Conservation (phyloP, 257 asterid species). For the Lavandula angustifolia region DNA sequence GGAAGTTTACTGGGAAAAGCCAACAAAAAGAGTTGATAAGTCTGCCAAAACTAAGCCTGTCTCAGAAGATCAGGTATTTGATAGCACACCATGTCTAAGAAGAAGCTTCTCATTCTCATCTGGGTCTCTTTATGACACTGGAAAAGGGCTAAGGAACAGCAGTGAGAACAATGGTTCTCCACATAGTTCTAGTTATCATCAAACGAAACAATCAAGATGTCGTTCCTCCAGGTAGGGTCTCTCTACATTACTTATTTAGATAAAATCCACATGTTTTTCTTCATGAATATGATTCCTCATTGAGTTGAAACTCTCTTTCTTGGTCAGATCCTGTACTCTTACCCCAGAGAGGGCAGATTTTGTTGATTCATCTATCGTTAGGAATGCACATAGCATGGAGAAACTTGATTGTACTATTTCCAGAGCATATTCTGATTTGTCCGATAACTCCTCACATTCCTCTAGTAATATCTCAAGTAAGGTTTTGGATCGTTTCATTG, state of each 20-base stretch:
- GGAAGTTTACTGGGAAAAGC: constrained; percentile 59
- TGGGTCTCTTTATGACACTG: constrained; percentile 58
- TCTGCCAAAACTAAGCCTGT: constrained; percentile 49
- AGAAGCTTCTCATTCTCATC: constrained; percentile 90
- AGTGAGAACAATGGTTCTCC: constrained; percentile 63
- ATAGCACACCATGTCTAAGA: constrained; percentile 60
- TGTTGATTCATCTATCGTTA: constrained; percentile 41
- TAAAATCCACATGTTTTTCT: constrained; percentile 1
- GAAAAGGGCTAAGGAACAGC: constrained; percentile 39
- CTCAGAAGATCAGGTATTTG: constrained; percentile 44
- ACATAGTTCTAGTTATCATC: constrained; percentile 46
- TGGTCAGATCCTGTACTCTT: constrained; percentile 55
- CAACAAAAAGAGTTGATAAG: constrained; percentile 45
- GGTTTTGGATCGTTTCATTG: constrained; percentile 85
- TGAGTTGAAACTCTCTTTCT: constrained; percentile 20
- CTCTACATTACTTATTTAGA: constrained; percentile 17
- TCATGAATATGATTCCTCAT: constrained; percentile 11
- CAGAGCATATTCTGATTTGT: constrained; percentile 55
- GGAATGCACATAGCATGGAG: constrained; percentile 44
- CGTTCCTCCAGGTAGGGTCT: constrained; percentile 57
- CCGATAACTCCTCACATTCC: constrained; percentile 71
- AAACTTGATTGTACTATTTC: constrained; percentile 44
- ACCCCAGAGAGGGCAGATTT: constrained; percentile 82
- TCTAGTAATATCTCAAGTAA: constrained; percentile 78
- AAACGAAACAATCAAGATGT: constrained; percentile 52